Evolutionary conservation across 306 rosid genomes (phyloP).

Genomic region (Sechiopsis laciniata): DNA sequence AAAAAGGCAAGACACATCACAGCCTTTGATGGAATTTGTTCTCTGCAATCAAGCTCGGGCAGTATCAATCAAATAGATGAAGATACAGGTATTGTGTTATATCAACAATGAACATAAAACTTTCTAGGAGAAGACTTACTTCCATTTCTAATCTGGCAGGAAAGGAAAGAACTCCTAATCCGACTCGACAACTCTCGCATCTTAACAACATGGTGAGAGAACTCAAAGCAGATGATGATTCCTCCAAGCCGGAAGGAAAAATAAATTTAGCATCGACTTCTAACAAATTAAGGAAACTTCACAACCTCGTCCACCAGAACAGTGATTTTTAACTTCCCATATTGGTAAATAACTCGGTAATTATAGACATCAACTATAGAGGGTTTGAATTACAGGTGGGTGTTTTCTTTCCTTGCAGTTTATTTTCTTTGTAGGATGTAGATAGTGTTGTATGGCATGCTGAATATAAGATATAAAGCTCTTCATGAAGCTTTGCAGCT

Average conservation of each 20-base stretch:
- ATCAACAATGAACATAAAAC: background rate
- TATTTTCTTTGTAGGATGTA: conserved; percentile 30
- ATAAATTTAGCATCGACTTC: conserved; percentile 42
- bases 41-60: conserved; percentile 27
- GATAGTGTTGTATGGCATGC: conserved; percentile 9
- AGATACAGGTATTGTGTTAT: conserved; percentile 42
- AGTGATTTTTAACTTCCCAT: conserved; percentile 14
- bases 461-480: conserved; percentile 24
- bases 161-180: conserved; percentile 33
- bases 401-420: conserved; percentile 26
- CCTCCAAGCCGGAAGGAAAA: conserved; percentile 44
- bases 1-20: conserved; percentile 41
- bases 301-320: conserved; percentile 32
- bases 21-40: conserved; percentile 30
- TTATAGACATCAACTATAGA: background rate
- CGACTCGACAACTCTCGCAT: conserved; percentile 30
- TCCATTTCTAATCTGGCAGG: conserved; percentile 32
- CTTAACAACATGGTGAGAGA: conserved; percentile 46
- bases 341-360: background rate
- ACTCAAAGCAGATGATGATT: conserved; percentile 42
- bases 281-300: conserved; percentile 42
- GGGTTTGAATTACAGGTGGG: conserved; percentile 15
- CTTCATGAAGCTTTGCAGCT: conserved; percentile 14
- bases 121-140: background rate
- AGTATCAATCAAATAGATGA: conserved; percentile 27